Percentiles rank a stretch among this genome's conserved stretches.
These are phyloP conservation scores for Phalaenopsis hybrid DNA, from an alignment of 116 monocot species.

Conservation along the genomic window DNA sequence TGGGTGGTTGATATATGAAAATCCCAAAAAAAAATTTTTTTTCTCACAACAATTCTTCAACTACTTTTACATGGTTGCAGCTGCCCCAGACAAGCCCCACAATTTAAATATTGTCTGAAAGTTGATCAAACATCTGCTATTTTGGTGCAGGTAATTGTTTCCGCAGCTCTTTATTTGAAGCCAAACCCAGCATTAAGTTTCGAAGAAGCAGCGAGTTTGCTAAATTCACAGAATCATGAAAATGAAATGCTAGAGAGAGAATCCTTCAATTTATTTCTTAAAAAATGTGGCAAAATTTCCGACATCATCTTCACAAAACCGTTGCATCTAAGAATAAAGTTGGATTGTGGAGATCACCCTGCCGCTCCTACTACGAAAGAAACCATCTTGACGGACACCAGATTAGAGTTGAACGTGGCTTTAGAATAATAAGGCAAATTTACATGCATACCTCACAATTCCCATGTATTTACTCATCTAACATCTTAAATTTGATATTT, in stretches of 20 bases:
- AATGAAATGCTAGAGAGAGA: conserved; percentile 15
- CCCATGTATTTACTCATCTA: no score
- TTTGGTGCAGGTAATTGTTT: conserved; percentile 49
- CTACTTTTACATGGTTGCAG: no score
- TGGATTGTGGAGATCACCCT: conserved; percentile 73
- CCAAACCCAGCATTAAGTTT: conserved; percentile 10
- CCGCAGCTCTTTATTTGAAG: conserved; percentile 65
- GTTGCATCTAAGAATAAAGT: conserved; percentile 46
- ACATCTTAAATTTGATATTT: no score
- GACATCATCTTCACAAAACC: conserved; percentile 51
- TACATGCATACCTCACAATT: no score
- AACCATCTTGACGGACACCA: conserved; percentile 43
- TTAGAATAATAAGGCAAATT: conserved; percentile 17
- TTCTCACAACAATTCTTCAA: no score
- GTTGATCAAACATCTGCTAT: neutral
- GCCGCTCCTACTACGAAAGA: conserved; percentile 34
- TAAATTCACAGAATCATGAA: conserved; percentile 10
- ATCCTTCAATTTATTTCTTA: conserved; percentile 29
- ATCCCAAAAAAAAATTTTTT: no score
- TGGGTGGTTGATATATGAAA: no score
- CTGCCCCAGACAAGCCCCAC: no score
- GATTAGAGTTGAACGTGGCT: conserved; percentile 36
- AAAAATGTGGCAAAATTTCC: conserved; percentile 26
- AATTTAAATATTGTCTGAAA: neutral
- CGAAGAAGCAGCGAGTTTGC: conserved; percentile 17